Conservation (phyloP, 169 alveolate species). For the Theileria annulata region DNA sequence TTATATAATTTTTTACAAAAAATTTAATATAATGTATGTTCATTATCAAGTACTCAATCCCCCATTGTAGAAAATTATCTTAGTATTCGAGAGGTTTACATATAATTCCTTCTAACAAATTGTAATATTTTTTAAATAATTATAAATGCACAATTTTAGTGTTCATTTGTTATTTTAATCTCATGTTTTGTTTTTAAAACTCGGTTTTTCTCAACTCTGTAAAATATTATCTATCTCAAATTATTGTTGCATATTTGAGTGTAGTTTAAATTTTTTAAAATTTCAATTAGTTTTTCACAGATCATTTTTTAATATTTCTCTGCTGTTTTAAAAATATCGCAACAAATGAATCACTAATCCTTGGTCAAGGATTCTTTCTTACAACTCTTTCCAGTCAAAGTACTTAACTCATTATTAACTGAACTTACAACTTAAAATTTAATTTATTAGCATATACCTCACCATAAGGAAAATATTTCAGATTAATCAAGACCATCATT, state of each 20-base stretch:
- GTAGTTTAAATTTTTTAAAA: constrained; percentile 3
- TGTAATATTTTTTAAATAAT: neutral
- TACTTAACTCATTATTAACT: neutral
- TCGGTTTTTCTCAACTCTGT: neutral
- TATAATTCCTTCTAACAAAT: neutral
- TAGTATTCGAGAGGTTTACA: neutral
- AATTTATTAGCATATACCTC: neutral
- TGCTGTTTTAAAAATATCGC: neutral
- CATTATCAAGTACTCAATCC: neutral
- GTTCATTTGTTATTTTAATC: neutral
- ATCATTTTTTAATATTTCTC: neutral
- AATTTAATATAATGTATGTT: neutral
- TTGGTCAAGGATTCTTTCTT: neutral
- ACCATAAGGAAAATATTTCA: neutral
- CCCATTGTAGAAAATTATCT: neutral
- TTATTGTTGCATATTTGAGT: neutral
- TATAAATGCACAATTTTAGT: constrained; percentile 11
- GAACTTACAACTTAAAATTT: too few species aligned
- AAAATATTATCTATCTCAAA: neutral
- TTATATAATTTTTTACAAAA: neutral
- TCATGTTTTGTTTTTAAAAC: neutral
- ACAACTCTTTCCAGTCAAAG: neutral
- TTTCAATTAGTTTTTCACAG: neutral
- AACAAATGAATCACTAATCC: neutral
- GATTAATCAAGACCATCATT: neutral